Evolutionary conservation across 2,329 filamentous ascomycete species (phyloP).

Genomic region (Fusarium anguioides): DNA sequence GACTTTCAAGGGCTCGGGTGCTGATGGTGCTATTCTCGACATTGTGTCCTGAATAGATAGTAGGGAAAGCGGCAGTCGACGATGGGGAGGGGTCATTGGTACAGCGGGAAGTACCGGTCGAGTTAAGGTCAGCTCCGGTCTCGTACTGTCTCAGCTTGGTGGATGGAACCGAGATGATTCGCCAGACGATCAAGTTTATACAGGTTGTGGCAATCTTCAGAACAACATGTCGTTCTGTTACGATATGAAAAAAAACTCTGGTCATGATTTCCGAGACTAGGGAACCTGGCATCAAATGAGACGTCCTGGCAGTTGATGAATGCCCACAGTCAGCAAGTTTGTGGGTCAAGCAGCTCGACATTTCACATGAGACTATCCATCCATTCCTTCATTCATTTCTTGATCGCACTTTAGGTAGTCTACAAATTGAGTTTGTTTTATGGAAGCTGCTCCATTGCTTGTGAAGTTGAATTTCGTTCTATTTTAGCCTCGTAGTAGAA

Average conservation of each 20-base stretch:
- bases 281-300: neutral
- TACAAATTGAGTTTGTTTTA: constrained; percentile 42
- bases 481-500: neutral
- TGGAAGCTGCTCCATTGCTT: neutral
- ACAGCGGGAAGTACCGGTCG: constrained; percentile 9
- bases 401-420: constrained; percentile 42
- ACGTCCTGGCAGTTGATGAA: neutral
- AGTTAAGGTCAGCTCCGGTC: constrained; percentile 31
- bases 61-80: neutral
- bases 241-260: neutral
- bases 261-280: neutral
- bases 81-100: constrained; percentile 5
- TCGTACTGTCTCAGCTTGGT: constrained; percentile 5
- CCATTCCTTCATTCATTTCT: constrained; percentile 35
- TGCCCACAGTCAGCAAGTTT: constrained; percentile 9
- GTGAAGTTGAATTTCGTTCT: neutral
- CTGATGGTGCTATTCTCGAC: constrained; percentile 14
- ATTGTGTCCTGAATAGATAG: neutral
- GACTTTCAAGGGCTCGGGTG: constrained; percentile 6
- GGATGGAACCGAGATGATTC: constrained; percentile 7
- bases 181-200: constrained; percentile 3
- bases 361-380: constrained; percentile 8
- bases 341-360: constrained; percentile 6
- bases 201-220: neutral
- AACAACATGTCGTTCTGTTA: neutral